Evolutionary conservation across 2,329 filamentous ascomycete species (phyloP).

Genomic region (Achaetomium macrosporum): DNA sequence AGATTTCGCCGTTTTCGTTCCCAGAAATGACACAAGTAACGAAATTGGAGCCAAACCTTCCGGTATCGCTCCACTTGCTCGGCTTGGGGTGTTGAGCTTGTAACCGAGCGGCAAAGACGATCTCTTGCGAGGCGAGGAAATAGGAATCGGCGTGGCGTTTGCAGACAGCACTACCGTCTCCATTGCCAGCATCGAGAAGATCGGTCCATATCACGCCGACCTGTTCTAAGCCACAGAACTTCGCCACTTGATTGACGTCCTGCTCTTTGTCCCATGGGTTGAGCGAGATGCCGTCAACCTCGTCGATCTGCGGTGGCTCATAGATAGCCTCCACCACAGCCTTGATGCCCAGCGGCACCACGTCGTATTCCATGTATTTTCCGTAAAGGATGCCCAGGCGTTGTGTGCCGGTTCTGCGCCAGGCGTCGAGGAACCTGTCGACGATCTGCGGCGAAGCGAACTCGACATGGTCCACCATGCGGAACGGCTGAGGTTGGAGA

Average conservation of each 20-base stretch:
- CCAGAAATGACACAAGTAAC: slow-evolving; percentile 95
- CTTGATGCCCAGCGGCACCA: slow-evolving; percentile 90
- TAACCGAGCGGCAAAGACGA: slow-evolving; percentile 79
- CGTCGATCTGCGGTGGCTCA: slow-evolving; percentile 85
- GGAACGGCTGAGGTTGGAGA: slow-evolving; percentile 84
- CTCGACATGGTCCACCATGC: slow-evolving; percentile 98
- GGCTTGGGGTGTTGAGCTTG: slow-evolving; percentile 85
- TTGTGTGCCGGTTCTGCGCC: slow-evolving; percentile 79
- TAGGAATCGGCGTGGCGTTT: slow-evolving; percentile 95
- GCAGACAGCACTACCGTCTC: slow-evolving; percentile 83
- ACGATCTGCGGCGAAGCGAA: slow-evolving; percentile 81
- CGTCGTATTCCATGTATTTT: slow-evolving; percentile 80
- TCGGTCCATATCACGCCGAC: slow-evolving; percentile 96
- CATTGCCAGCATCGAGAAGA: slow-evolving; percentile 71
- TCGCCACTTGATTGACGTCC: slow-evolving; percentile 73
- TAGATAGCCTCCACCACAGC: slow-evolving; percentile 96
- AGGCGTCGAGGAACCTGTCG: slow-evolving; percentile 85
- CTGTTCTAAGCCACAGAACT: slow-evolving; percentile 76
- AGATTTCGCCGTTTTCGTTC: slow-evolving; percentile 81
- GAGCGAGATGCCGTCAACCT: slow-evolving; percentile 81
- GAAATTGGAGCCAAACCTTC: slow-evolving; percentile 90
- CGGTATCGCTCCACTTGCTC: slow-evolving; percentile 95
- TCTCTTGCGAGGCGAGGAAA: slow-evolving; percentile 86
- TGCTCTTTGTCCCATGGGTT: slow-evolving; percentile 80
- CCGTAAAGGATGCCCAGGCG: slow-evolving; percentile 88